Percentiles rank a stretch among this genome's conserved stretches.
Evolutionary conservation across 192 early-diverging fungal genomes (phyloP).

Genomic region (Fimicolochytrium jonesii): DNA sequence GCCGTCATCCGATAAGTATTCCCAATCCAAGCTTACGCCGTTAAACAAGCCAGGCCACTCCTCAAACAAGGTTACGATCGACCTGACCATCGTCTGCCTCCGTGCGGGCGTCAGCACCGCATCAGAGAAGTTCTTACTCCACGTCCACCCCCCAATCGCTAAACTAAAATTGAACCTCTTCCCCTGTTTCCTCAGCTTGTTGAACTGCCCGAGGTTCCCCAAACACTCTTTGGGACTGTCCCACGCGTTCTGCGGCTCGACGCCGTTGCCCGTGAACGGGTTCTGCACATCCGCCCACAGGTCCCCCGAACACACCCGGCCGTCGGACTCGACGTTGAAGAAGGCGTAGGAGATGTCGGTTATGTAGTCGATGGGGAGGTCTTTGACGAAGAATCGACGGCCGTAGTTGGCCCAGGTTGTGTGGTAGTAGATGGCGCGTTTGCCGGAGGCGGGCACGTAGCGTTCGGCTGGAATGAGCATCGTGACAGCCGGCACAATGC

Average conservation of each 20-base stretch:
- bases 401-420: constrained; percentile 49
- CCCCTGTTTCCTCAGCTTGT: constrained; percentile 44
- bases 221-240: constrained; percentile 8
- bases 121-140: constrained; percentile 43
- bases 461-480: too few species aligned
- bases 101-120: constrained; percentile 29
- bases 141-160: constrained; percentile 49
- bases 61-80: constrained; percentile 28
- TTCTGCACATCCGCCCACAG: constrained; percentile 52
- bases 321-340: constrained; percentile 40
- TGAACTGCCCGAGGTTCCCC: constrained; percentile 51
- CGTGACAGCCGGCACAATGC: too few species aligned
- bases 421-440: too few species aligned
- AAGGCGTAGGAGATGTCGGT: constrained; percentile 52
- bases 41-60: constrained; percentile 40
- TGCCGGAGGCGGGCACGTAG: too few species aligned
- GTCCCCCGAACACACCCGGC: too few species aligned
- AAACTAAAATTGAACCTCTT: constrained; percentile 43
- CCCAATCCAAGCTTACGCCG: constrained; percentile 51
- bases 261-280: constrained; percentile 33
- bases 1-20: constrained; percentile 43
- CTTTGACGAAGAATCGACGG: constrained; percentile 48
- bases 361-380: constrained; percentile 46
- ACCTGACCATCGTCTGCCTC: constrained; percentile 34
- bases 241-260: constrained; percentile 39